Evolutionary conservation across 2,329 filamentous ascomycete genomes (phyloP).

Genomic region (Cordyceps pruinosa): DNA sequence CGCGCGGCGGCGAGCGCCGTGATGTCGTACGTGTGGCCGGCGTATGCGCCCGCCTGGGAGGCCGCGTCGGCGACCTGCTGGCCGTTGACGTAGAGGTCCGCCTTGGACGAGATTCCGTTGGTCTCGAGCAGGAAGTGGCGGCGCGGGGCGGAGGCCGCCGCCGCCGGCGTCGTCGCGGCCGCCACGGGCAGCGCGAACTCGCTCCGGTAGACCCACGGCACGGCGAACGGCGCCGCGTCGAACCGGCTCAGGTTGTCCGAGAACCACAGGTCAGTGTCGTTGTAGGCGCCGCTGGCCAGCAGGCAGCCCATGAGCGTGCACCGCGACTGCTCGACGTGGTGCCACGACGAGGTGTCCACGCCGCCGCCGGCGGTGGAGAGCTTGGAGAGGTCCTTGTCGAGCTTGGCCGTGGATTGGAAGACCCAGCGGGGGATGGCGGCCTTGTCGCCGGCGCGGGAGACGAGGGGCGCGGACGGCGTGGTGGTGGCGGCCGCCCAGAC

Average conservation of each 20-base stretch:
- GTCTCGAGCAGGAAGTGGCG: slow-evolving; percentile 48
- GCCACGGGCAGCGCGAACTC: slow-evolving; percentile 37
- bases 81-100: slow-evolving; percentile 55
- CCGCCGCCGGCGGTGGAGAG: slow-evolving; percentile 38
- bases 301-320: slow-evolving; percentile 53
- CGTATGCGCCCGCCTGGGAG: slow-evolving; percentile 49
- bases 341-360: slow-evolving; percentile 42
- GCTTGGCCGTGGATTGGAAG: slow-evolving; percentile 37
- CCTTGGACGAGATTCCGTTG: slow-evolving; percentile 53
- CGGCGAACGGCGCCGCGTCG: slow-evolving; percentile 39
- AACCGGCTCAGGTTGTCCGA: slow-evolving; percentile 40
- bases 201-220: slow-evolving; percentile 53
- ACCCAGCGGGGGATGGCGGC: slow-evolving; percentile 39
- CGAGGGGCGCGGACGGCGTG: slow-evolving; percentile 13
- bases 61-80: slow-evolving; percentile 40
- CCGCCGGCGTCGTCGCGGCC: neutral
- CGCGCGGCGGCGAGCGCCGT: slow-evolving; percentile 32
- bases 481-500: slow-evolving; percentile 5
- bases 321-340: slow-evolving; percentile 37
- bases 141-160: slow-evolving; percentile 12
- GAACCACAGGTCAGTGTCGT: slow-evolving; percentile 48
- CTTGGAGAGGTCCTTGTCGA: slow-evolving; percentile 26
- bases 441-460: slow-evolving; percentile 22
- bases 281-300: slow-evolving; percentile 44
- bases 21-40: slow-evolving; percentile 48